Conservation (phyloP, 768 basidiomycete genomes). For the Dentipellis fragilis region DNA sequence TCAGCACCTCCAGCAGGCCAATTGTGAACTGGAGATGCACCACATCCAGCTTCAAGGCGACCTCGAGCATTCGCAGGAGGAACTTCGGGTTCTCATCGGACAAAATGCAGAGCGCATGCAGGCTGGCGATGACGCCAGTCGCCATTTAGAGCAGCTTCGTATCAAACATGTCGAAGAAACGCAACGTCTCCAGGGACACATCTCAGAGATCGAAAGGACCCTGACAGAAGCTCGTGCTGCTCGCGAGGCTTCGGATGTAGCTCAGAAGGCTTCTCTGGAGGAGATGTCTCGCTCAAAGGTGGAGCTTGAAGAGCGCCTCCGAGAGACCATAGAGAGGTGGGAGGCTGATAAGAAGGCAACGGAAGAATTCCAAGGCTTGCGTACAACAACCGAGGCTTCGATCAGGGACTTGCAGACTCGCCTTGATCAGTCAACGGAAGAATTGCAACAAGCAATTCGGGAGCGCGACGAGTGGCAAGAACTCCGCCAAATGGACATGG, state of each 20-base stretch:
- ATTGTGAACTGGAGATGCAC: slow-evolving; percentile 8
- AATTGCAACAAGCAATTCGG: slow-evolving; percentile 1
- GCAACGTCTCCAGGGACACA: slow-evolving; percentile 13
- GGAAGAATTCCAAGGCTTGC: slow-evolving; percentile 2
- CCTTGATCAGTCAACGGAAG: slow-evolving; percentile 2
- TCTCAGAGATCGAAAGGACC: slow-evolving; percentile 12
- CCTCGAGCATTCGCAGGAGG: slow-evolving; percentile 13
- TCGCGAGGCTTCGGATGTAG: slow-evolving; percentile 22
- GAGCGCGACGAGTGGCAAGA: slow-evolving; percentile 6
- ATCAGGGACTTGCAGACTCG: slow-evolving; percentile 4
- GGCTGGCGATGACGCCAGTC: neutral
- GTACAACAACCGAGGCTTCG: neutral
- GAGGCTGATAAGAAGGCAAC: neutral
- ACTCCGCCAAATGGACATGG: neutral
- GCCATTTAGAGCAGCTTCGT: slow-evolving; percentile 7
- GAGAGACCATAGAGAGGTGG: neutral
- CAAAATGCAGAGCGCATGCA: slow-evolving; percentile 6
- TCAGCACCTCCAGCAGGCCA: slow-evolving; percentile 7
- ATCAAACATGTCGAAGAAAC: slow-evolving; percentile 12
- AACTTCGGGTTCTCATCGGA: slow-evolving; percentile 10
- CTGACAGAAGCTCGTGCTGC: slow-evolving; percentile 11
- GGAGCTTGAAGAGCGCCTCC: slow-evolving; percentile 10
- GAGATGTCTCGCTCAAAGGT: slow-evolving; percentile 6
- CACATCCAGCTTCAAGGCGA: slow-evolving; percentile 8
- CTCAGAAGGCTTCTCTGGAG: slow-evolving; percentile 18